Evolutionary conservation across 805 yeast species (phyloP).

Genomic region (Ogataea salicorniae): DNA sequence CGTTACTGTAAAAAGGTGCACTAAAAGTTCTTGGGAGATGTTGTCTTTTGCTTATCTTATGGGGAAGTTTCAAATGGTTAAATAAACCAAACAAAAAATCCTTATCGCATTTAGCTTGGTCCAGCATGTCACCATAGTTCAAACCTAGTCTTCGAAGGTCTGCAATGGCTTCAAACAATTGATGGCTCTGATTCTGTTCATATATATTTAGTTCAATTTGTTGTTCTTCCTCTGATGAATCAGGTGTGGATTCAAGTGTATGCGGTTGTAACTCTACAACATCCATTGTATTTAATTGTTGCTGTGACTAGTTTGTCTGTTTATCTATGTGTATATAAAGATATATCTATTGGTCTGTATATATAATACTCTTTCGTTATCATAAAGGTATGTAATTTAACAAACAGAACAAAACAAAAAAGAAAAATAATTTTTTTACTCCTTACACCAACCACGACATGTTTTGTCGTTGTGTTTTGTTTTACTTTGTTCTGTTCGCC

Average conservation of each 20-base stretch:
- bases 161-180: constrained; percentile 19
- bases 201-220: constrained; percentile 6
- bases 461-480: too few species aligned
- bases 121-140: constrained; percentile 13
- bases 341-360: too few species aligned
- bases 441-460: too few species aligned
- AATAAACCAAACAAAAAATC: constrained; percentile 12
- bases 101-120: constrained; percentile 14
- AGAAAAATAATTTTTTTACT: too few species aligned
- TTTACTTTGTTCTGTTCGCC: too few species aligned
- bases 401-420: too few species aligned
- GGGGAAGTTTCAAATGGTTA: constrained; percentile 7
- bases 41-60: background rate
- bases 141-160: constrained; percentile 21
- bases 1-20: constrained; percentile 12
- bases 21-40: background rate
- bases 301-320: too few species aligned
- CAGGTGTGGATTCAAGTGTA: too few species aligned
- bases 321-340: too few species aligned
- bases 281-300: background rate
- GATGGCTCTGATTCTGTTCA: constrained; percentile 9
- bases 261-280: background rate
- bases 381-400: too few species aligned
- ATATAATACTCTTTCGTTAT: too few species aligned
- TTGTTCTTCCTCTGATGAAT: background rate